Percentiles rank a stretch among this genome's conserved stretches.
Evolutionary conservation across 768 basidiomycete species (phyloP).

Genomic region (Fomitopsis pulvina): DNA sequence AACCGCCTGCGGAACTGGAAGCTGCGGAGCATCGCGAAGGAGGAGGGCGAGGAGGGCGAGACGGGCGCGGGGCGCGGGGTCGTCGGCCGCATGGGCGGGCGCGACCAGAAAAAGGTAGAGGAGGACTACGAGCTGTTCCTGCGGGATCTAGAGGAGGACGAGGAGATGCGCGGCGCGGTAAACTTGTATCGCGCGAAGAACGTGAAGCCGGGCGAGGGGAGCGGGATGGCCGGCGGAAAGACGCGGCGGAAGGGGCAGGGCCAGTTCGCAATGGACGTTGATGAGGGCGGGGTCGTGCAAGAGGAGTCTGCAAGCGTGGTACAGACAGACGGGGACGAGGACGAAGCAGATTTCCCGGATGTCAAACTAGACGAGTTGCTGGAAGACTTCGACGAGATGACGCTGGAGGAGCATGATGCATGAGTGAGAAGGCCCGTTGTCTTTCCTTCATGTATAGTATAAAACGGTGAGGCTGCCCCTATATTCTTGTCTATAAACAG

Average conservation of each 20-base stretch:
- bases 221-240: slow-evolving; percentile 31
- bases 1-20: slow-evolving; percentile 79
- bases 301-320: slow-evolving; percentile 60
- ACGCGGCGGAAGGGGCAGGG: slow-evolving; percentile 37
- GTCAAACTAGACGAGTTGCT: slow-evolving; percentile 79
- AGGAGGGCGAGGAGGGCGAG: slow-evolving; percentile 82
- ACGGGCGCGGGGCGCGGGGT: slow-evolving; percentile 73
- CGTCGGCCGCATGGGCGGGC: slow-evolving; percentile 84
- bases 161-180: slow-evolving; percentile 79
- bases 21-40: slow-evolving; percentile 88
- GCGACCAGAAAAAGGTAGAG: slow-evolving; percentile 89
- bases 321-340: slow-evolving; percentile 77
- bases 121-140: slow-evolving; percentile 97
- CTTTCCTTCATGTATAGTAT: neutral
- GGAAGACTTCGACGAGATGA: slow-evolving; percentile 91
- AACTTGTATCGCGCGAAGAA: slow-evolving; percentile 77
- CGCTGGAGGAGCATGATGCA: slow-evolving; percentile 41
- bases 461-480: neutral
- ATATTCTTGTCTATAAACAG: neutral
- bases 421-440: neutral
- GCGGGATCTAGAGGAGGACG: slow-evolving; percentile 90
- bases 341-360: slow-evolving; percentile 86
- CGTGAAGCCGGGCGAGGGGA: slow-evolving; percentile 44
- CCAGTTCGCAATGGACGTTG: slow-evolving; percentile 67
- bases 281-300: slow-evolving; percentile 31